Percentiles rank a stretch among this genome's conserved stretches.
Evolutionary conservation across 176 grass and related monocot genomes (phyloP).

Genomic region (Avena insularis): DNA sequence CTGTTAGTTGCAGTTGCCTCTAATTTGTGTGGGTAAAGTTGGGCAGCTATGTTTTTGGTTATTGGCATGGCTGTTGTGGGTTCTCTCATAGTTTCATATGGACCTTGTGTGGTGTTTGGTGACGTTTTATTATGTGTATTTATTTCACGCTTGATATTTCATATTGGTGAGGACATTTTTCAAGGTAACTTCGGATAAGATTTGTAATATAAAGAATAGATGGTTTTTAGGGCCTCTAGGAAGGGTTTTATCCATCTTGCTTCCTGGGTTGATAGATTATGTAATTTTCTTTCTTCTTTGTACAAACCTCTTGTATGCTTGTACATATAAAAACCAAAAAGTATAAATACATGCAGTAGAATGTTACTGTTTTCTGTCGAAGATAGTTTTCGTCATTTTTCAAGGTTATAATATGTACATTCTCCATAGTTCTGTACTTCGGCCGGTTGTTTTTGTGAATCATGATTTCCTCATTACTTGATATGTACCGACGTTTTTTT

Average conservation of each 20-base stretch:
- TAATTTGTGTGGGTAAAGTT: background rate
- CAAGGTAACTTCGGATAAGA: constrained; percentile 1
- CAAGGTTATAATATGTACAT: constrained; percentile 8
- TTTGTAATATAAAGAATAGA: background rate
- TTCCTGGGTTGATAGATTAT: no score
- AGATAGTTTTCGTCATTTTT: background rate
- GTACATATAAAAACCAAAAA: no score
- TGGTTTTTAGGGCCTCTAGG: background rate
- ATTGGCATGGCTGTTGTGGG: background rate
- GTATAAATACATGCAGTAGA: no score
- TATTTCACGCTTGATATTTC: constrained; percentile 13
- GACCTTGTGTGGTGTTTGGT: background rate
- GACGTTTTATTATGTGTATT: background rate
- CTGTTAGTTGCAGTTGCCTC: background rate
- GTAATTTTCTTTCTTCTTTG: no score
- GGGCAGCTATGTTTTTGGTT: background rate
- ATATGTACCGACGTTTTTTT: constrained; percentile 20
- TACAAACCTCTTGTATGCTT: no score
- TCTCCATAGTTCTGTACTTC: background rate
- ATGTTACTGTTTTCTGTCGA: no score
- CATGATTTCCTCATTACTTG: background rate
- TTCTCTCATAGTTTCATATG: background rate
- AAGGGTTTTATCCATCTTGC: no score
- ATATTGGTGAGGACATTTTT: background rate
- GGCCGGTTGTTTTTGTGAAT: background rate